Evolutionary conservation across 129 eudicot genomes (phyloP).

Genomic region (Cynara cardunculus): DNA sequence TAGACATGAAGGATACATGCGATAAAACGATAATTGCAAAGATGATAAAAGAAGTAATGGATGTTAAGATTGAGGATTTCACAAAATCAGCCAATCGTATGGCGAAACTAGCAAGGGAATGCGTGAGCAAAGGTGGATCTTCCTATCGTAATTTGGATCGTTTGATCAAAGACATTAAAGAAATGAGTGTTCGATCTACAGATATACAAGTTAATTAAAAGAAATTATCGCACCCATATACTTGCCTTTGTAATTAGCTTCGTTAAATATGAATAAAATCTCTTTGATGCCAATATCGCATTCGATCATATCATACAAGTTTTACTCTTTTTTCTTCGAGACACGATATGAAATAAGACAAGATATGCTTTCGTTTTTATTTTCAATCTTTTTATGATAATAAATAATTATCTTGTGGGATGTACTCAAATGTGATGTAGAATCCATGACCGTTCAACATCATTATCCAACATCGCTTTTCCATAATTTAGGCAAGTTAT

Average conservation of each 20-base stretch:
- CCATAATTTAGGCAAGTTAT: too few relatives aligned
- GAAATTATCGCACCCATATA: too few relatives aligned
- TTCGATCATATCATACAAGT: background rate
- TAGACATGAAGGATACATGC: slow-evolving; percentile 60
- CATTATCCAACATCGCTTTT: too few relatives aligned
- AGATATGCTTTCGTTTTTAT: too few relatives aligned
- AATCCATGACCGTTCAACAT: too few relatives aligned
- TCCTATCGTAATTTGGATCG: slow-evolving; percentile 43
- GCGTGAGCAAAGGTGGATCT: slow-evolving; percentile 50
- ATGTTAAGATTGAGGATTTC: slow-evolving; percentile 32
- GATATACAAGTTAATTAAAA: too few relatives aligned
- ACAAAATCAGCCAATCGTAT: background rate
- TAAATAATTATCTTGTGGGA: too few relatives aligned
- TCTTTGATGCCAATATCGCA: background rate
- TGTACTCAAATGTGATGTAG: too few relatives aligned
- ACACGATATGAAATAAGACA: too few relatives aligned
- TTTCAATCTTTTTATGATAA: too few relatives aligned
- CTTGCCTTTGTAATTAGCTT: background rate
- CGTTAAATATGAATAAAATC: background rate
- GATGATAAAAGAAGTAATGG: slow-evolving; percentile 42
- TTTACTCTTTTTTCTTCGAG: background rate
- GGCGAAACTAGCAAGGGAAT: slow-evolving; percentile 23
- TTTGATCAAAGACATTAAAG: slow-evolving; percentile 50
- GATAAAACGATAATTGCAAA: slow-evolving; percentile 32
- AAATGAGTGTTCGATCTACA: slow-evolving; percentile 1